Evolutionary conservation across 208 protist species (phyloP), one percentile per base, ranked within the genome.

Genomic region (Leishmania aethiopica): DNA sequence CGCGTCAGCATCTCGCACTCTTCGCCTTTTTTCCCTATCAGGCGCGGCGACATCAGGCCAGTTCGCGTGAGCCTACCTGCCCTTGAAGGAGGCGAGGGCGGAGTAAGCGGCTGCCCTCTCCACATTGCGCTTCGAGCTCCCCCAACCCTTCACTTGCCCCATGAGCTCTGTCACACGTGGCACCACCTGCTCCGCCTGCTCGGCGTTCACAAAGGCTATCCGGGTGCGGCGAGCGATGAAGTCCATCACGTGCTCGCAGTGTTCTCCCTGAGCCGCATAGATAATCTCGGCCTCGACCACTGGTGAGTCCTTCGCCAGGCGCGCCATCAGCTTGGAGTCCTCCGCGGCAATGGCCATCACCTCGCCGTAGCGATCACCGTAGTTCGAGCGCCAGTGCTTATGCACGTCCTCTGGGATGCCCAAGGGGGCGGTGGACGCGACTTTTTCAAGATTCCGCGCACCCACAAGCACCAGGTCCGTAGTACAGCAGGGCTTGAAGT

Each of bases 171-270:
- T 86, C 51, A 99, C 96, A 45, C 91, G 91, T 10, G 91, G 93
- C 53, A 98, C 89, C 40, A 91, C 82, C 60, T 75, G 81, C 71
- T 92, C 88, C 2, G 98, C 94, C 49, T 86, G 83, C 0, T 88
- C 84, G 47, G 82, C 83, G 82, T 99, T 91, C 19, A 99, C 83
- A 77, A 99, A 98, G 13, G 96, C 90, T 72, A 99, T 82, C 45
- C 97, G 96, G 6, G 94, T 98, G 73, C 98, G 95, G 71, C 96
- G 95, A 11, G 95, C 92, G 62, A 99, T 75, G 76, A 99, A 97
- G 86, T 99, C 98, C 51, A 88, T 89, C 13, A 96, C 93, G 72
- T 91, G 94, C 78, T 94, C 87, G 57, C 96, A 98, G 87, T 98
- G 95, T 87, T 99, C 97, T 49, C 92, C 83, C 35, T 86, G 75